phyloP scores from a whole-genome alignment of 23 red algal genomes.

The Agarophyton chilense region DNA sequence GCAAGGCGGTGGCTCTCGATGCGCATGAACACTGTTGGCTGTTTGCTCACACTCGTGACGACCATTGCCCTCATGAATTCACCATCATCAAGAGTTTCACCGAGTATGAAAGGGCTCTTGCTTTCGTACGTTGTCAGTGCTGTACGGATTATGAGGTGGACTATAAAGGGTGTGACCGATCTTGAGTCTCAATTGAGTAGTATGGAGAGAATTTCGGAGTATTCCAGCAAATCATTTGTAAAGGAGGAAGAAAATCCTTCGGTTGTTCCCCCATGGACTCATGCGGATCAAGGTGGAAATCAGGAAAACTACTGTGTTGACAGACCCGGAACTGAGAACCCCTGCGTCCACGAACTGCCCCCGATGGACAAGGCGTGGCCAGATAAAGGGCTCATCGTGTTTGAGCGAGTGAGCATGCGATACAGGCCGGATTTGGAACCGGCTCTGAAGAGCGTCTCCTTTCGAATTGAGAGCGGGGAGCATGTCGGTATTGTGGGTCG shows the following conservation, averaged over 20 bases:
- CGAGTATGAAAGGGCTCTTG: conserved; percentile 73
- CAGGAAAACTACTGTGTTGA: background rate
- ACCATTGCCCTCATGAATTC: conserved; percentile 30
- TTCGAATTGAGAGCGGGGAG: conserved; percentile 40
- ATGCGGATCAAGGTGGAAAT: conserved; percentile 44
- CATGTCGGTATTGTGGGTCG: conserved; percentile 85
- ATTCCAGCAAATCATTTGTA: conserved; percentile 22
- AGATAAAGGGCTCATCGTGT: conserved; percentile 47
- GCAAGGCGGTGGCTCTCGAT: conserved; percentile 57
- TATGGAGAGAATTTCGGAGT: background rate
- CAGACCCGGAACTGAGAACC: background rate
- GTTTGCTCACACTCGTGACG: background rate
- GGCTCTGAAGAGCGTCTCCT: conserved; percentile 72
- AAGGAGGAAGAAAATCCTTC: conserved; percentile 74
- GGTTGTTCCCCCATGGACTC: conserved; percentile 53
- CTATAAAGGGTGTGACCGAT: background rate
- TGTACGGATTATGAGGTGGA: conserved; percentile 63
- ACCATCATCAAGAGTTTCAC: conserved; percentile 6
- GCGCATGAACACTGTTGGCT: conserved; percentile 50
- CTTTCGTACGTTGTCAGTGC: conserved; percentile 65
- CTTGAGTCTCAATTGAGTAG: conserved; percentile 2
- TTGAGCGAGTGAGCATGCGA: conserved; percentile 76
- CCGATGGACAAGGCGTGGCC: conserved; percentile 63
- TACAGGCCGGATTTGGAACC: conserved; percentile 90
- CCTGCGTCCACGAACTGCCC: background rate